Percentiles rank a stretch among this genome's conserved stretches.
phyloP scores from a whole-genome alignment of 352 stramenopile genomes.

The Globisporangium abappressorium region DNA sequence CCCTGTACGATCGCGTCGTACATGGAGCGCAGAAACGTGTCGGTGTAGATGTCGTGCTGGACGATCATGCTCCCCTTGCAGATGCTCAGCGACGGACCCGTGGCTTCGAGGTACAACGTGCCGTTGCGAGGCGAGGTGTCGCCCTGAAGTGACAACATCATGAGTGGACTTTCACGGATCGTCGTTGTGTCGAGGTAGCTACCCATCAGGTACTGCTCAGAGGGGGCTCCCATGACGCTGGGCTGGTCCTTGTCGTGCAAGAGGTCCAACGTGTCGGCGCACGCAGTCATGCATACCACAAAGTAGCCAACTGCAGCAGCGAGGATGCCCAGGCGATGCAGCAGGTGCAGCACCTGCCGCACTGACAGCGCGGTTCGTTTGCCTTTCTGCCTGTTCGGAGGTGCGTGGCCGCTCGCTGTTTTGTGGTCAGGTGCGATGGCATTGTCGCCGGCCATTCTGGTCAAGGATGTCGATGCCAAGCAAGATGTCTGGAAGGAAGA shows the following conservation, averaged over 20 bases:
- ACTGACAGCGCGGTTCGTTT: background rate
- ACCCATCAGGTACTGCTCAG: slow-evolving; percentile 22
- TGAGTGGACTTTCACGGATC: slow-evolving; percentile 30
- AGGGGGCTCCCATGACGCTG: slow-evolving; percentile 16
- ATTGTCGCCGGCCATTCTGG: no score
- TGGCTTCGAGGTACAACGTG: slow-evolving; percentile 33
- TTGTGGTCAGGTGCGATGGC: background rate
- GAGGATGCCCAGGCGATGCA: slow-evolving; percentile 3
- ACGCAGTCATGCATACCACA: background rate
- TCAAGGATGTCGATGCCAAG: no score
- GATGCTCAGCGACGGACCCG: slow-evolving; percentile 12
- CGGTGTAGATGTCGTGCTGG: slow-evolving; percentile 27
- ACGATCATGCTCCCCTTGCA: background rate
- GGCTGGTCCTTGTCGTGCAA: slow-evolving; percentile 14
- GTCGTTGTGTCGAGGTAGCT: slow-evolving; percentile 27
- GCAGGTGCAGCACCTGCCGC: slow-evolving; percentile 1
- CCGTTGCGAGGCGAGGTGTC: slow-evolving; percentile 31
- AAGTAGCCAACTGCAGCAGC: background rate
- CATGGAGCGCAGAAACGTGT: slow-evolving; percentile 30
- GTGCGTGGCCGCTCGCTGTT: background rate
- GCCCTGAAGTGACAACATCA: slow-evolving; percentile 20
- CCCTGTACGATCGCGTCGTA: slow-evolving; percentile 23
- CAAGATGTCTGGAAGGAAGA: no score
- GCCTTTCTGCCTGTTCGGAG: background rate
- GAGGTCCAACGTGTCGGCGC: background rate